Conservation (phyloP, 345 rosid genomes). For the Acer campestre region DNA sequence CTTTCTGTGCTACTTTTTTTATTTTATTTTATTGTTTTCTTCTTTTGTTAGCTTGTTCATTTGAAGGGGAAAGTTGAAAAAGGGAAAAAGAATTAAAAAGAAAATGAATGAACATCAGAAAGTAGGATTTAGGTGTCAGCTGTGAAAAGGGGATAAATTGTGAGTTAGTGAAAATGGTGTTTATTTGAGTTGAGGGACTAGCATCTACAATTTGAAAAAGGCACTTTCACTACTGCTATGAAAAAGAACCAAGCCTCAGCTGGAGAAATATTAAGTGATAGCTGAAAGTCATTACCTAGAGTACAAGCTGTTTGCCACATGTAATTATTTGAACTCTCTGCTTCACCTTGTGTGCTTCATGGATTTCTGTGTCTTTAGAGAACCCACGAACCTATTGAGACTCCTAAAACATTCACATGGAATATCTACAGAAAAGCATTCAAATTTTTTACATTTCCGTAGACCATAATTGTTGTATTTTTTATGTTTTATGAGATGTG, state of each 20-base stretch:
- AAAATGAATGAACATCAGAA: neutral
- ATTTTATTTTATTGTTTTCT: slow-evolving; percentile 4
- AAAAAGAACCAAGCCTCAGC: neutral
- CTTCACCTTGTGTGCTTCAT: neutral
- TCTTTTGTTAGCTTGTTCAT: neutral
- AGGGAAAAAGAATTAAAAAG: neutral
- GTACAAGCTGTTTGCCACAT: neutral
- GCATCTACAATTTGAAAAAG: neutral
- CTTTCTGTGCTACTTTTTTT: neutral
- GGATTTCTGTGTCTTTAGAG: neutral
- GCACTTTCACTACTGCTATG: neutral
- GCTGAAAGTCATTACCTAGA: neutral
- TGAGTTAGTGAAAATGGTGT: neutral
- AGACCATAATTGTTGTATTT: no score
- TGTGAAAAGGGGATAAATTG: neutral
- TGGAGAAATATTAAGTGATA: neutral
- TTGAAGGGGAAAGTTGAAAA: neutral
- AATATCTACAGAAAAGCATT: neutral
- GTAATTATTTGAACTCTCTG: neutral
- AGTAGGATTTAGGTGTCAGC: neutral
- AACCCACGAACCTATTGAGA: neutral
- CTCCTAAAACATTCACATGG: neutral
- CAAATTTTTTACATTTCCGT: neutral
- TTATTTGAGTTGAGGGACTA: neutral
- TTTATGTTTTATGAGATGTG: neutral